Base-by-base conservation (phyloP, 257 asterid genomes). In the Henckelia pumila region DNA sequence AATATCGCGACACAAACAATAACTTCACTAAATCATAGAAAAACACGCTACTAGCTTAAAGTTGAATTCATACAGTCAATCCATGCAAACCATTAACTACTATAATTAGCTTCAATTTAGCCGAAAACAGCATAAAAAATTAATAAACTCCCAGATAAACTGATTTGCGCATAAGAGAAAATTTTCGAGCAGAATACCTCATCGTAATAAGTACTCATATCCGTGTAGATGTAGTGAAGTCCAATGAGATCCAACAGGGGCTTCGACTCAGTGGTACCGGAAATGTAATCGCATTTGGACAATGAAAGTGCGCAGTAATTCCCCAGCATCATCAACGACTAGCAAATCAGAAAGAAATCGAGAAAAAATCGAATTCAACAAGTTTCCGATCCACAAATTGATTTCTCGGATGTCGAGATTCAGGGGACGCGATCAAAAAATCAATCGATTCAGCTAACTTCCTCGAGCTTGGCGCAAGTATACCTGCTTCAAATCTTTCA, bases 401-500 rank as follows among this genome's bases (percentile, higher is more conserved):
- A 21, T 3, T 37, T 56, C 29, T 29, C 5, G 7, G 21, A 6
- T 26, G 32, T 62, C 32, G 28, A 59, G 23, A 68, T 55, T 69
- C 63, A 35, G 33, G 64, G 24, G 11, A 16, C 22, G 24, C 61
- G 6, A 24, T 55, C 28, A 52, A 19, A 63, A 58, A 59, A 50
- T 21, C 24, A 74, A 57, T 47, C 47, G 35, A 49, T 37, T 53
- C 21, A 70, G 19, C 23, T 25, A 63, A 66, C 30, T 25, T 3
- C 37, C 44, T 52, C n/a, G 59, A 56, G 22, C 33, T 62, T 26
- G 30, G 30, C 30, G 62, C n/a, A 73, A 23, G 22, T 13, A 30
- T 28, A 88, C 98, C 97, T 80, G 95, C 85, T 88, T 92, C 82
- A 89, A 75, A 70, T 86, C 94, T 74, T 91, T 95, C 69, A 92